These are phyloP conservation scores for Guadua angustifolia DNA, from an alignment of 176 grass and related monocot genomes.

Conservation along the genomic window DNA sequence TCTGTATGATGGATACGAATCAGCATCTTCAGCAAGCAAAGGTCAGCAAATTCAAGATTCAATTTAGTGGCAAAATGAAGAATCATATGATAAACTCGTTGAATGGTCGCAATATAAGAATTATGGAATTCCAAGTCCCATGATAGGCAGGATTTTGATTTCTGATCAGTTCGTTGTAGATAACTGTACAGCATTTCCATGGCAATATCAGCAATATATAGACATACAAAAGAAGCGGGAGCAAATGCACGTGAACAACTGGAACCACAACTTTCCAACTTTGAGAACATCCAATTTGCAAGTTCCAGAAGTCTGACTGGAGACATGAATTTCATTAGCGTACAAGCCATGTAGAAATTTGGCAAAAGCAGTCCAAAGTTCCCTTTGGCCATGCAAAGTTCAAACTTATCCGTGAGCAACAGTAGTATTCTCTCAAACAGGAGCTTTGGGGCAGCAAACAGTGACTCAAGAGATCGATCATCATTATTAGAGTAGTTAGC, in stretches of 20 bases:
- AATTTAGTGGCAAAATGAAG: conserved; percentile 61
- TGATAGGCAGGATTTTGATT: conserved; percentile 49
- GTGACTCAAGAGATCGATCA: conserved; percentile 46
- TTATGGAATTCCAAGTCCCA: conserved; percentile 47
- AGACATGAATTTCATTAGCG: conserved; percentile 65
- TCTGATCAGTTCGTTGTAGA: conserved; percentile 46
- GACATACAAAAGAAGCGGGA: conserved; percentile 58
- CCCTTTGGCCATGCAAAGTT: conserved; percentile 51
- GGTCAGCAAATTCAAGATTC: conserved; percentile 78
- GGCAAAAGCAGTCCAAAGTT: conserved; percentile 60
- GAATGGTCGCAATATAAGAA: conserved; percentile 58
- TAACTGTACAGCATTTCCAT: conserved; percentile 61
- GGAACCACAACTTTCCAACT: conserved; percentile 41
- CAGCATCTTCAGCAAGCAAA: conserved; percentile 69
- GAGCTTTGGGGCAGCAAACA: conserved; percentile 55
- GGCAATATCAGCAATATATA: conserved; percentile 67
- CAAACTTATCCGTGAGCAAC: conserved; percentile 77
- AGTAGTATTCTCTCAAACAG: conserved; percentile 59
- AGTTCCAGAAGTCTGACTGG: conserved; percentile 78
- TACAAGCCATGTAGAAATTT: conserved; percentile 60
- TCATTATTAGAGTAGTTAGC: conserved; percentile 30
- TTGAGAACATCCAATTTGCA: conserved; percentile 73
- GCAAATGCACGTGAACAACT: conserved; percentile 48
- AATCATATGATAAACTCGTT: conserved; percentile 69
- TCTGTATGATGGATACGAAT: conserved; percentile 48